Conservation (phyloP, 345 rosid species). For the Hibiscus mutabilis region DNA sequence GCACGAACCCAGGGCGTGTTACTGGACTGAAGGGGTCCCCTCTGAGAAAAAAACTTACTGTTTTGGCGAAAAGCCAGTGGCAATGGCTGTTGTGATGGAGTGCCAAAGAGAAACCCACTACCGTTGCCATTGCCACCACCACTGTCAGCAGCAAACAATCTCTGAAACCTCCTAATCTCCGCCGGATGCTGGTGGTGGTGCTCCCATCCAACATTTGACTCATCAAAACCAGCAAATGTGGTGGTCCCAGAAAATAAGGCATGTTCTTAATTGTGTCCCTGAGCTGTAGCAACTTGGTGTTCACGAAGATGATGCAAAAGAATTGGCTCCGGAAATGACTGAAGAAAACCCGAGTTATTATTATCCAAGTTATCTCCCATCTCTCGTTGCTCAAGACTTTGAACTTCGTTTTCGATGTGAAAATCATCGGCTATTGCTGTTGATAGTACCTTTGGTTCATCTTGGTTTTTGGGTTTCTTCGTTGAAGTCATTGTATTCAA, state of each 20-base stretch:
- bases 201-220: conserved; percentile 47
- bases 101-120: conserved; percentile 39
- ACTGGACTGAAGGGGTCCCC: conserved; percentile 99
- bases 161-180: conserved; percentile 52
- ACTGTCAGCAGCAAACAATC: conserved; percentile 32
- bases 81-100: conserved; percentile 31
- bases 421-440: conserved; percentile 13
- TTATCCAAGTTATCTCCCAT: conserved; percentile 26
- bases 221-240: conserved; percentile 34
- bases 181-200: conserved; percentile 46
- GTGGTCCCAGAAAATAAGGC: conserved; percentile 40
- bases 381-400: conserved; percentile 16
- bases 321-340: conserved; percentile 60
- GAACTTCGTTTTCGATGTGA: conserved; percentile 19
- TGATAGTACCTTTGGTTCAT: conserved; percentile 9
- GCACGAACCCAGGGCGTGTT: conserved; percentile 66
- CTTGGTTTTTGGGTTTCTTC: conserved; percentile 15
- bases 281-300: conserved; percentile 11
- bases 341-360: conserved; percentile 43
- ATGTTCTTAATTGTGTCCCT: conserved; percentile 34
- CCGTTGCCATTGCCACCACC: conserved; percentile 29
- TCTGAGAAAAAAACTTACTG: conserved; percentile 59
- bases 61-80: conserved; percentile 56
- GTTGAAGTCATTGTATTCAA: conserved; percentile 18
- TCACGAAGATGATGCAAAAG: conserved; percentile 33